These are phyloP conservation scores for Rhypophila decipiens DNA, from an alignment of 495 filamentous ascomycete genomes.

Conservation along the genomic window DNA sequence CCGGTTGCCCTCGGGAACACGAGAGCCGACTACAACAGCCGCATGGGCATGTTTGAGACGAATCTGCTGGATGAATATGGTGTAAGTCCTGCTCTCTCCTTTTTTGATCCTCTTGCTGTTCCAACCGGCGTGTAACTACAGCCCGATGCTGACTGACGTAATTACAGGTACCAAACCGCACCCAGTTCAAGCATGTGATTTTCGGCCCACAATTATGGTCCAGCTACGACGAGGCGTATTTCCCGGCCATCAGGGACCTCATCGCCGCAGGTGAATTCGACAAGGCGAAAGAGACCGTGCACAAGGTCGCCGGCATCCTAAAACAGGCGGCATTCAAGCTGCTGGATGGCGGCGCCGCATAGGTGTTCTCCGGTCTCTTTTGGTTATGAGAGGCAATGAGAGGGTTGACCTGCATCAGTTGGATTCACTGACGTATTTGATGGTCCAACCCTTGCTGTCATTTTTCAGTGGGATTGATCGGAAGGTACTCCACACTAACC, in stretches of 20 bases:
- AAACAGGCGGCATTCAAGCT: no score
- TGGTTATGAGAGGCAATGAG: no score
- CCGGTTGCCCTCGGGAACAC: slow-evolving; percentile 55
- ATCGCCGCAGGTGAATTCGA: slow-evolving; percentile 66
- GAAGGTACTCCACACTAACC: no score
- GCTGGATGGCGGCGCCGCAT: no score
- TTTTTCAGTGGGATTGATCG: no score
- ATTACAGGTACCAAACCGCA: slow-evolving; percentile 72
- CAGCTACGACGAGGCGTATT: slow-evolving; percentile 66
- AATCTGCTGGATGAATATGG: slow-evolving; percentile 75
- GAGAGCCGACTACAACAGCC: slow-evolving; percentile 60
- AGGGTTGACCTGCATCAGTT: no score
- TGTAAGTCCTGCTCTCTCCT: slow-evolving; percentile 41
- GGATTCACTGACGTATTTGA: no score
- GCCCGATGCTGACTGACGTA: not conserved
- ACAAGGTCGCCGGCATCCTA: slow-evolving; percentile 65
- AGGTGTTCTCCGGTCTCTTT: no score
- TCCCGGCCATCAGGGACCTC: slow-evolving; percentile 80
- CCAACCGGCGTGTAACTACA: no score
- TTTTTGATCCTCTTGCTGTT: not conserved
- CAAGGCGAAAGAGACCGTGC: slow-evolving; percentile 60
- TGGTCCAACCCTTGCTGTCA: no score
- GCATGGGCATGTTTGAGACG: slow-evolving; percentile 75
- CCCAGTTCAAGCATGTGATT: slow-evolving; percentile 91
- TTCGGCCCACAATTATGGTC: slow-evolving; percentile 79